Evolutionary conservation across 2,329 filamentous ascomycete species (phyloP).

Genomic region (Chalaropsis ovoidea): DNA sequence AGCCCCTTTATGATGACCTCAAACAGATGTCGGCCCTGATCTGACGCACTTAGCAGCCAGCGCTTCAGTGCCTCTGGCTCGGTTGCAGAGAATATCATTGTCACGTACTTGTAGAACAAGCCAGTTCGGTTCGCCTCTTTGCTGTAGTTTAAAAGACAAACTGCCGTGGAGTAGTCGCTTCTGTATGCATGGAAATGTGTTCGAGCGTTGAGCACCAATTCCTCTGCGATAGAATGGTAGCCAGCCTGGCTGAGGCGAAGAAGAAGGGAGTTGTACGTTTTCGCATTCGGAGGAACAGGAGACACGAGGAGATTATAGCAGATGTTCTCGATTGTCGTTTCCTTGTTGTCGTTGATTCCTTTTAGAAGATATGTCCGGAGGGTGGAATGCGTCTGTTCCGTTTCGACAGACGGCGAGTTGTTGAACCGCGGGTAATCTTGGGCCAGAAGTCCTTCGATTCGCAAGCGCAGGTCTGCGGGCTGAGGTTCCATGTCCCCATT

Average conservation of each 20-base stretch:
- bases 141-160: slow-evolving; percentile 22
- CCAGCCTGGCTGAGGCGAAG: slow-evolving; percentile 49
- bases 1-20: slow-evolving; percentile 42
- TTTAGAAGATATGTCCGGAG: slow-evolving; percentile 21
- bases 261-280: slow-evolving; percentile 62
- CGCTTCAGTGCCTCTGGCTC: slow-evolving; percentile 11
- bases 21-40: slow-evolving; percentile 30
- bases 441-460: slow-evolving; percentile 20
- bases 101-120: slow-evolving; percentile 20
- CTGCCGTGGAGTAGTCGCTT: slow-evolving; percentile 19
- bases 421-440: slow-evolving; percentile 22
- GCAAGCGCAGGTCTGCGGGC: slow-evolving; percentile 13
- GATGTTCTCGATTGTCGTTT: slow-evolving; percentile 35
- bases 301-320: slow-evolving; percentile 59
- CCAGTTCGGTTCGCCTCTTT: slow-evolving; percentile 23
- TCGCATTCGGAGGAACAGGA: slow-evolving; percentile 50
- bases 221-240: slow-evolving; percentile 41
- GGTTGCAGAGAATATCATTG: slow-evolving; percentile 13
- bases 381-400: slow-evolving; percentile 6
- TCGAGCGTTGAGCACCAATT: slow-evolving; percentile 32
- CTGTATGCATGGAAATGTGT: slow-evolving; percentile 23
- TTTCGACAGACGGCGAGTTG: slow-evolving; percentile 9
- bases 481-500: neutral
- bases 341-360: slow-evolving; percentile 16
- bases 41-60: slow-evolving; percentile 3